Evolutionary conservation across 106 monocot genomes (phyloP).

Genomic region (Hemerocallis citrina): DNA sequence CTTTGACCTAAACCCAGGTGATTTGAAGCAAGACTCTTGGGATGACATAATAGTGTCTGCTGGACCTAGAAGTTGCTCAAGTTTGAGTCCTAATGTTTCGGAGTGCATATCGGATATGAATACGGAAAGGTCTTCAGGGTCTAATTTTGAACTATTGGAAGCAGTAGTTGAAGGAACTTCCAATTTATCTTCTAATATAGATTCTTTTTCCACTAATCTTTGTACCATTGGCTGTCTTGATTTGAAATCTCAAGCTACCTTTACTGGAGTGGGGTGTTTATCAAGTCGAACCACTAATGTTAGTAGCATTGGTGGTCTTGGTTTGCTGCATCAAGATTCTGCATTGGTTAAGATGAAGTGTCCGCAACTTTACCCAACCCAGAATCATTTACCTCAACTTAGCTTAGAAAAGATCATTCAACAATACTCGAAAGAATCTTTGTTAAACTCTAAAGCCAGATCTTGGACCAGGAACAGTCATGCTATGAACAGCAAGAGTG

Average conservation of each 20-base stretch:
- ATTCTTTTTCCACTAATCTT: conserved; percentile 10
- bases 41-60: conserved; percentile 35
- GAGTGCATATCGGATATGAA: conserved; percentile 20
- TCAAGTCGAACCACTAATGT: conserved; percentile 1
- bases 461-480: conserved; percentile 43
- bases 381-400: conserved; percentile 7
- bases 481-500: conserved; percentile 40
- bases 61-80: conserved; percentile 14
- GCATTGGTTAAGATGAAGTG: too few relatives aligned
- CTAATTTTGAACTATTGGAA: conserved; percentile 42
- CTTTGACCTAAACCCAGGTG: conserved; percentile 30
- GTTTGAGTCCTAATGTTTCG: conserved; percentile 20
- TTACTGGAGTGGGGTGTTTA: too few relatives aligned
- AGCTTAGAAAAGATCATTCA: conserved; percentile 15
- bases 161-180: conserved; percentile 14
- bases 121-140: conserved; percentile 21
- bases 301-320: conserved; percentile 4
- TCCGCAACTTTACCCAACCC: conserved; percentile 4
- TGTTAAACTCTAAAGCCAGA: conserved; percentile 6
- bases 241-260: conserved; percentile 9
- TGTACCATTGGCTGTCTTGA: conserved; percentile 8
- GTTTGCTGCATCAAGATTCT: conserved; percentile 17
- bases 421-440: conserved; percentile 14
- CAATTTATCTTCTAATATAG: conserved; percentile 18
- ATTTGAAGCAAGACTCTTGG: conserved; percentile 27